Evolutionary conservation across 768 basidiomycete genomes (phyloP).

Genomic region (Leccinum boreale): DNA sequence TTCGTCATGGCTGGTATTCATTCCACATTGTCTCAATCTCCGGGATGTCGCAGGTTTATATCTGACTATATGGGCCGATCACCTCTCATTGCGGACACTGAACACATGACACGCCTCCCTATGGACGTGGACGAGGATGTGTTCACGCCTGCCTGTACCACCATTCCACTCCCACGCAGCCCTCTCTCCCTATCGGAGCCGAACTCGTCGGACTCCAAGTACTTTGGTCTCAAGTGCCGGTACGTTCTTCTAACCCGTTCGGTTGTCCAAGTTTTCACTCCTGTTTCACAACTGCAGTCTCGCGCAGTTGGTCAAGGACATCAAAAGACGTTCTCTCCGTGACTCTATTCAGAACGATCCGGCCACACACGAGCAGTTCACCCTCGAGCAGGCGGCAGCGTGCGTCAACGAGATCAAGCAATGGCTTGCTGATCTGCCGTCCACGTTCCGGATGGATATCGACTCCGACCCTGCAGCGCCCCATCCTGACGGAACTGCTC

Average conservation of each 20-base stretch:
- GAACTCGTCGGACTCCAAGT: slow-evolving; percentile 38
- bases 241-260: slow-evolving; percentile 27
- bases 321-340: slow-evolving; percentile 50
- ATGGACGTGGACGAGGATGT: slow-evolving; percentile 54
- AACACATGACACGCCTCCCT: slow-evolving; percentile 56
- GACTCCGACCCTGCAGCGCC: slow-evolving; percentile 27
- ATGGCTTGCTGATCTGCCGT: slow-evolving; percentile 54
- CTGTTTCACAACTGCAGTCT: slow-evolving; percentile 38
- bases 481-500: slow-evolving; percentile 6
- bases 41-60: slow-evolving; percentile 48
- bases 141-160: slow-evolving; percentile 45
- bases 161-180: slow-evolving; percentile 38
- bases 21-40: slow-evolving; percentile 9
- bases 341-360: slow-evolving; percentile 35
- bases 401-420: slow-evolving; percentile 55
- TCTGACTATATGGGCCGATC: slow-evolving; percentile 65
- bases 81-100: slow-evolving; percentile 53
- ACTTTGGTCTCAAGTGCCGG: slow-evolving; percentile 61
- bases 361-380: slow-evolving; percentile 33
- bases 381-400: slow-evolving; percentile 58
- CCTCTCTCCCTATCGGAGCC: slow-evolving; percentile 24
- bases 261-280: not conserved
- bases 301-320: slow-evolving; percentile 57
- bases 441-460: slow-evolving; percentile 42
- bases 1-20: slow-evolving; percentile 13